Conservation (phyloP, 2,329 filamentous ascomycete genomes). For the Fusarium mundagurra region DNA sequence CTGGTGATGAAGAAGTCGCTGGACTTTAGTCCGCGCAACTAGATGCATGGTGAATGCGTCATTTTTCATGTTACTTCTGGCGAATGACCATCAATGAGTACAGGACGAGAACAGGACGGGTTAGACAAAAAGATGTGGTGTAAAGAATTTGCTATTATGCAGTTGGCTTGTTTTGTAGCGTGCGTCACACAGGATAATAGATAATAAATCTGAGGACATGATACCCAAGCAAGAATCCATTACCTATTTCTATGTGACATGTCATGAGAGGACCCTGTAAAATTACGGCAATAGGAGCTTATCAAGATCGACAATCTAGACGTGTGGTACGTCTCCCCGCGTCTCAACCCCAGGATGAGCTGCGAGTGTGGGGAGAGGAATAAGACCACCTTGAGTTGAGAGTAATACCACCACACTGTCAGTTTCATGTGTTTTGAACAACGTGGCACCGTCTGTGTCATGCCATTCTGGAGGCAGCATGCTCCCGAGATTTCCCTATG, state of each 20-base stretch:
- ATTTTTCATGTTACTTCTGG: slow-evolving; percentile 2
- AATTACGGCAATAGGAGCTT: neutral
- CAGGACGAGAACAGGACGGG: neutral
- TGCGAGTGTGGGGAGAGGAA: slow-evolving; percentile 38
- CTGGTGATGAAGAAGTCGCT: slow-evolving; percentile 1
- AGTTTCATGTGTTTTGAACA: slow-evolving; percentile 26
- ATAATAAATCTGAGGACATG: slow-evolving; percentile 11
- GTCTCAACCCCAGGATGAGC: slow-evolving; percentile 8
- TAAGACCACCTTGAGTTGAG: slow-evolving; percentile 28
- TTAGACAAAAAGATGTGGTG: slow-evolving; percentile 8
- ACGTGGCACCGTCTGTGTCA: slow-evolving; percentile 20
- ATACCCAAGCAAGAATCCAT: neutral
- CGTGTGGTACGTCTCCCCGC: neutral
- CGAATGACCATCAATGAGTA: neutral
- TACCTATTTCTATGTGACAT: neutral
- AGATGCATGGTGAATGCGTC: neutral
- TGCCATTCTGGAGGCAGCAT: slow-evolving; percentile 15
- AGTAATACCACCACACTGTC: slow-evolving; percentile 18
- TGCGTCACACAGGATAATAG: neutral
- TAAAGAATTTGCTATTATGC: neutral
- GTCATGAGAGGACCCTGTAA: neutral
- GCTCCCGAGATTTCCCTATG: neutral
- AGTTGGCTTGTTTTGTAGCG: neutral
- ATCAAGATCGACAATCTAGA: neutral
- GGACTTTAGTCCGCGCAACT: neutral